phyloP scores from a whole-genome alignment of 805 yeast species.

The Blastobotrys terrestris region DNA sequence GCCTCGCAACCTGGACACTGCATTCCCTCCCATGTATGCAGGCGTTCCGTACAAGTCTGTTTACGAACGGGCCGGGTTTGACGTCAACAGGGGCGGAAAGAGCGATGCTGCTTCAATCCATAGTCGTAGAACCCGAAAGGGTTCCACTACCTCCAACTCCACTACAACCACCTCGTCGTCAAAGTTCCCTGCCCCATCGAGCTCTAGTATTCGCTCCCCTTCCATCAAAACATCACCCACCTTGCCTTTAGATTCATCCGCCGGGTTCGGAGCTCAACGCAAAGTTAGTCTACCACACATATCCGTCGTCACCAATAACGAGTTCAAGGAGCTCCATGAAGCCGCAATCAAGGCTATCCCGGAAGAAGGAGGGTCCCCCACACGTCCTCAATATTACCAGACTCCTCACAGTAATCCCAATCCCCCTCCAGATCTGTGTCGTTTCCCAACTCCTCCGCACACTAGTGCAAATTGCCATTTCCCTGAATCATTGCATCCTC shows the following conservation, averaged over 20 bases:
- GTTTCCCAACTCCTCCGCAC: neutral
- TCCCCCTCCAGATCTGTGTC: neutral
- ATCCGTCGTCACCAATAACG: neutral
- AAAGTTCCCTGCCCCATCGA: neutral
- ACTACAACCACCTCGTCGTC: constrained; percentile 2
- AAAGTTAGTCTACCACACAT: neutral
- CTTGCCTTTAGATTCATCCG: neutral
- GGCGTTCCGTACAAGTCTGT: constrained; percentile 32
- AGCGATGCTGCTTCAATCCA: neutral
- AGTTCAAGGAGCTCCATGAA: neutral
- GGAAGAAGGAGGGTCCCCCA: neutral
- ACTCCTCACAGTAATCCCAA: neutral
- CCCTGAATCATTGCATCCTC: neutral
- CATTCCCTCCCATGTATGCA: constrained; percentile 36
- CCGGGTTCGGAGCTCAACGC: neutral
- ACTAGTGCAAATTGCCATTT: neutral
- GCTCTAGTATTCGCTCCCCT: neutral
- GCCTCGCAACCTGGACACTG: constrained; percentile 27
- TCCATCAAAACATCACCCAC: neutral
- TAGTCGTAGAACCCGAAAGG: constrained; percentile 2
- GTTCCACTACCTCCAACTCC: neutral
- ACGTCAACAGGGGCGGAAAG: constrained; percentile 22
- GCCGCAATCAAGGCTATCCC: neutral
- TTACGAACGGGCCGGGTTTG: constrained; percentile 40
- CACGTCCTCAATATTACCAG: neutral